Base-by-base conservation (phyloP, 2,329 filamentous ascomycete species). In the Cordyceps militaris region DNA sequence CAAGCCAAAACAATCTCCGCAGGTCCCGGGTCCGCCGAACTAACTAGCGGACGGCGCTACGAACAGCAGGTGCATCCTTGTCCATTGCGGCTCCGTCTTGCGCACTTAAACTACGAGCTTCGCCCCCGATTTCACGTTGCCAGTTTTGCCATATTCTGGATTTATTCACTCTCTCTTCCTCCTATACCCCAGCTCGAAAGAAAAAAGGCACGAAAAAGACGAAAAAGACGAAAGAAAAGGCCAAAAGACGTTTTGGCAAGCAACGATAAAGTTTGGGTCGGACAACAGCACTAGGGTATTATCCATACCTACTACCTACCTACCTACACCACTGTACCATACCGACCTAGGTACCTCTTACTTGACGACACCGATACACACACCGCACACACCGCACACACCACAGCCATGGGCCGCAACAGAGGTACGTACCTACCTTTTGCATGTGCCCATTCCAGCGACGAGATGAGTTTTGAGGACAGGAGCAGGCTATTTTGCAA, bases 341-440 rank as follows among this genome's bases (percentile, higher is more conserved):
- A n/a, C n/a, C n/a, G n/a, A n/a, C n/a, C n/a, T n/a, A n/a, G n/a
- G n/a, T n/a, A n/a, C n/a, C n/a, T n/a, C n/a, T n/a, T n/a, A n/a
- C n/a, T n/a, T n/a, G n/a, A n/a, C n/a, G n/a, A n/a, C n/a, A n/a
- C n/a, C n/a, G n/a, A 38, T 4, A 13, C 16, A 38, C 34, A 38
- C 34, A 3, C 14, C 34, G 6, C n/a, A n/a, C 14, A 38, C 34
- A 32, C 14, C 23, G 49, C 54, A 56, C 49, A 56, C 54, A 40
- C 36, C 10, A 42, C 32, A 58, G 40, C 48, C 54, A 60, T 60
- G 58, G 58, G 53, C 36, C 58, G 58, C 47, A 60, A 57, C 28
- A 56, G 58, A 60, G 58, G 58, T 60, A 54, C 53, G 58, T 60
- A 50, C 40, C 21, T 8, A 36, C 28, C 30, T 57, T 13, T 16